Evolutionary conservation across 2,329 filamentous ascomycete species (phyloP), one percentile per base, ranked within the genome.

Genomic region (Endoconidiophora polonica): DNA sequence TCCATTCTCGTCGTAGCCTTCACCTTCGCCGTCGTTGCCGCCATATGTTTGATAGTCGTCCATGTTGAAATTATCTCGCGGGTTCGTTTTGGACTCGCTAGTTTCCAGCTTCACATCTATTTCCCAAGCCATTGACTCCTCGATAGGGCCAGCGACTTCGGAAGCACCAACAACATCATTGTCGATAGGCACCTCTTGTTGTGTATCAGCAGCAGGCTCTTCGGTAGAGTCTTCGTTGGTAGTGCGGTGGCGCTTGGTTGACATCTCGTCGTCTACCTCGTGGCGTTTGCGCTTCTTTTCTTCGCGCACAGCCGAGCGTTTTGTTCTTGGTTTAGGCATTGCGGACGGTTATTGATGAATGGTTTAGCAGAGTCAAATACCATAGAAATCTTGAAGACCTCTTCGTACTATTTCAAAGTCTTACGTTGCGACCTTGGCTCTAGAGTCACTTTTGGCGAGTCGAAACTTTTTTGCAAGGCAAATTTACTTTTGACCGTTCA

Each of bases 241-340:
- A 49, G 46, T 58, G 55, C 53, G 54, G 56, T 52, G 61, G 58
- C 57, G 51, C 44, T 53, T 53, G 16, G 51, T 44, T 14, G 54
- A 54, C 36, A 36, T 52, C 10, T 55, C 52, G 7, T 57, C 53
- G 1, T 56, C 56, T 18, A 58, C 59, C 4, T 65, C 63, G 18
- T 57, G 57, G 49, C 59, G 59, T 56, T 67, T 68, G 54, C 65
- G 60, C 58, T 68, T 67, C 45, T 62, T 62, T 57, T 67, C 65
- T 26, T 68, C 63, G 56, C 65, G 66, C 18, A 58, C 56, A 23
- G 55, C 58, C 46, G 63, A 63, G 55, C 66, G 60, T 58, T 68
- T 69, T 16, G 66, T 67, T 54, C 67, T 62, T 44, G 66, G 66
- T 57, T 69, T 68, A 10, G 65, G 66, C 67, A 68, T 70, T 48